These are phyloP conservation scores for Annulohypoxylon nitens DNA, from an alignment of 495 filamentous ascomycete species.

Conservation along the genomic window DNA sequence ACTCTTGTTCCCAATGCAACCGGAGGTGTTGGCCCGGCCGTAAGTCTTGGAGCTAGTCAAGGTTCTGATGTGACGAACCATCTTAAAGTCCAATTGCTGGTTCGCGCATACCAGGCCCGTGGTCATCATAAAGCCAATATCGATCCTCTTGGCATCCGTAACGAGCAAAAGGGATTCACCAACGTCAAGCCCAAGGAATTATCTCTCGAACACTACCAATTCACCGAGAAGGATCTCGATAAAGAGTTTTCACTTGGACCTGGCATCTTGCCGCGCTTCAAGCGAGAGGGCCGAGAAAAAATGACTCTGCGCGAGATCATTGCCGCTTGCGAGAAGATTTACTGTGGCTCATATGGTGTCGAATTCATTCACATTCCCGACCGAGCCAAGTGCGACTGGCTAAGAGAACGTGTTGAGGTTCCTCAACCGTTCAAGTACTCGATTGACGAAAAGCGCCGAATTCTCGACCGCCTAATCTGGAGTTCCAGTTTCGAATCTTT, in stretches of 20 bases:
- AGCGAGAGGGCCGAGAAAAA: slow-evolving; percentile 85
- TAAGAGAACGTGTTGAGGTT: slow-evolving; percentile 92
- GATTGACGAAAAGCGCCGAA: slow-evolving; percentile 95
- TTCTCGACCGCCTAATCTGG: slow-evolving; percentile 98
- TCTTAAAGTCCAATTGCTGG: slow-evolving; percentile 96
- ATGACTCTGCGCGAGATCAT: slow-evolving; percentile 98
- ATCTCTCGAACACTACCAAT: slow-evolving; percentile 90
- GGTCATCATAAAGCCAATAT: slow-evolving; percentile 98
- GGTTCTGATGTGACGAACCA: slow-evolving; percentile 93
- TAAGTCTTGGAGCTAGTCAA: slow-evolving; percentile 73
- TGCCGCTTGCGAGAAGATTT: slow-evolving; percentile 90
- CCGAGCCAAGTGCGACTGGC: slow-evolving; percentile 97
- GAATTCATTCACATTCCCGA: slow-evolving; percentile 99
- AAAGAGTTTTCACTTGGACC: slow-evolving; percentile 92
- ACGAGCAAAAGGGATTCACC: slow-evolving; percentile 85
- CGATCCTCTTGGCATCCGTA: slow-evolving; percentile 93
- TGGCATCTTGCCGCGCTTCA: slow-evolving; percentile 95
- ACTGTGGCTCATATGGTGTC: slow-evolving; percentile 95
- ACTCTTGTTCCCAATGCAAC: slow-evolving; percentile 85
- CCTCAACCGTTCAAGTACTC: slow-evolving; percentile 95
- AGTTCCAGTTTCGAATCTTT: slow-evolving; percentile 96
- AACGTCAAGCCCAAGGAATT: slow-evolving; percentile 93
- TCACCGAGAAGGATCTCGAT: slow-evolving; percentile 94
- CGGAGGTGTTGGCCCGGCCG: slow-evolving; percentile 81
- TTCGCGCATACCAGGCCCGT: slow-evolving; percentile 96